These are phyloP conservation scores for Fusarium longipes DNA, from an alignment of 2,329 filamentous ascomycete genomes.

Conservation along the genomic window DNA sequence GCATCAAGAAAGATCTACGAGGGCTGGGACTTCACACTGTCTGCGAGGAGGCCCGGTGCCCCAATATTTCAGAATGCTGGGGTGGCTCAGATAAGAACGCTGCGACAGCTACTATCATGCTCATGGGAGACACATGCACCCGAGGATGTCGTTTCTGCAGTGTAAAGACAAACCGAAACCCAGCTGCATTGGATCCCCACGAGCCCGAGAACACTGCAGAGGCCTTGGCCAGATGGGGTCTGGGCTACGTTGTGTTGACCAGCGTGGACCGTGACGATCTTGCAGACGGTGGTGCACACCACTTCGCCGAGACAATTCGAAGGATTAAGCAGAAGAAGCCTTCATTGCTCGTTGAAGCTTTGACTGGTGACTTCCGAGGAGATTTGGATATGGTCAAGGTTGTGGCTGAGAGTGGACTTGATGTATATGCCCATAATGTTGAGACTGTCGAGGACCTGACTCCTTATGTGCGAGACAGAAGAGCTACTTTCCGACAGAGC, in stretches of 20 bases:
- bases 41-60: constrained; percentile 96
- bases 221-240: constrained; percentile 88
- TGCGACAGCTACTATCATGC: constrained; percentile 97
- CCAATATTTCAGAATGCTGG: constrained; percentile 99
- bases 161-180: constrained; percentile 85
- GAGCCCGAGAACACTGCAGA: constrained; percentile 98
- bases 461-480: constrained; percentile 87
- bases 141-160: constrained; percentile 96
- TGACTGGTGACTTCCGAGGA: constrained; percentile 89
- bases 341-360: constrained; percentile 80
- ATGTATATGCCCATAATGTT: constrained; percentile 97
- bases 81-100: constrained; percentile 88
- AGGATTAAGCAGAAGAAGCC: constrained; percentile 90
- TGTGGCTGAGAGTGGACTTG: constrained; percentile 87
- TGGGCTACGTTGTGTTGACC: constrained; percentile 96
- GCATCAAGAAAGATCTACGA: constrained; percentile 92
- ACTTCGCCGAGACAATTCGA: constrained; percentile 93
- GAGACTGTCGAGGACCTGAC: constrained; percentile 94
- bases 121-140: constrained; percentile 99
- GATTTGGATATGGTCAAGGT: constrained; percentile 87
- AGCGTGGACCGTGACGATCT: constrained; percentile 95
- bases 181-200: constrained; percentile 87
- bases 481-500: constrained; percentile 90
- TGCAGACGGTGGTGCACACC: constrained; percentile 84
- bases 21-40: constrained; percentile 93